Conservation (phyloP, 176 grass and related monocot species). For the Dactylis glomerata region DNA sequence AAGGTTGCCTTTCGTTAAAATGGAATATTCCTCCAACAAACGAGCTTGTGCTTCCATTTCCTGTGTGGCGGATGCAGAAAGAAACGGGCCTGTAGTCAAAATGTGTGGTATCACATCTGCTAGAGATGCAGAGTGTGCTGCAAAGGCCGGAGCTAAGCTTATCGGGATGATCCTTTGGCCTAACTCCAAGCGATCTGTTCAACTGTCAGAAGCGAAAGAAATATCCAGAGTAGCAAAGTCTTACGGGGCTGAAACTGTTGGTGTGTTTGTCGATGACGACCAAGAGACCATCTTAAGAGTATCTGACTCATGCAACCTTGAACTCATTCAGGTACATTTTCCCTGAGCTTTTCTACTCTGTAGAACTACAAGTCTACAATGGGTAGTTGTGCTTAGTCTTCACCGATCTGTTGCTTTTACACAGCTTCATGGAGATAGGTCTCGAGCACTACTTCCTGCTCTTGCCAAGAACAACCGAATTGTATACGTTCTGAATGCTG, state of each 20-base stretch:
- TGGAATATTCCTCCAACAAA: not conserved
- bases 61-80: not conserved
- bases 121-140: slow-evolving; percentile 68
- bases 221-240: slow-evolving; percentile 62
- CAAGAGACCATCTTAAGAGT: slow-evolving; percentile 52
- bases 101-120: slow-evolving; percentile 84
- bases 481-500: slow-evolving; percentile 79
- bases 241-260: slow-evolving; percentile 65
- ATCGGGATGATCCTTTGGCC: slow-evolving; percentile 93
- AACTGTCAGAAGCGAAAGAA: slow-evolving; percentile 50
- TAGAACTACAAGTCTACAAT: not conserved
- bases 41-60: not conserved
- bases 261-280: slow-evolving; percentile 83
- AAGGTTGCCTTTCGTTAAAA: not conserved
- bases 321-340: slow-evolving; percentile 61
- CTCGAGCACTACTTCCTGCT: slow-evolving; percentile 51
- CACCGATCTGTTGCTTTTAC: slow-evolving; percentile 4
- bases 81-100: slow-evolving; percentile 56
- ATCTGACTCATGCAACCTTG: slow-evolving; percentile 53
- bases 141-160: slow-evolving; percentile 63
- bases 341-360: not conserved
- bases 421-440: slow-evolving; percentile 81
- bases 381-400: not conserved
- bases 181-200: slow-evolving; percentile 67
- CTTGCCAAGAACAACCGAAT: slow-evolving; percentile 49